These are phyloP conservation scores for Dioscorea dumetorum DNA, from an alignment of 106 monocot genomes.

Conservation along the genomic window DNA sequence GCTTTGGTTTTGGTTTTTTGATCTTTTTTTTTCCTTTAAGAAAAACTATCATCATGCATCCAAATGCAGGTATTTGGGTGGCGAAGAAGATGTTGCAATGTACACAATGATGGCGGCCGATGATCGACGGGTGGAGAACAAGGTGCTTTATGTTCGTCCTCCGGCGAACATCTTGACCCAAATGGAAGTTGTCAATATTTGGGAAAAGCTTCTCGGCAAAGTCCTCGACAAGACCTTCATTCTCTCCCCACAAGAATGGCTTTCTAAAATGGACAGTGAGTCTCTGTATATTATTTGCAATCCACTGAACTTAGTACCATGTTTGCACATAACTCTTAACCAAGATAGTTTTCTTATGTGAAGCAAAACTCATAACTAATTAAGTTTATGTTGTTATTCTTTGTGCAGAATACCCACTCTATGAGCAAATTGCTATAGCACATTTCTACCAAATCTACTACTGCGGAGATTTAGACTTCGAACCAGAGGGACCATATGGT, in stretches of 20 bases:
- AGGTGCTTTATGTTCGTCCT: conserved; percentile 34
- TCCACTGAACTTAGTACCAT: not conserved
- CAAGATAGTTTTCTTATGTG: not conserved
- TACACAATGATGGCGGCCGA: conserved; percentile 21
- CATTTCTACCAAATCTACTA: conserved; percentile 32
- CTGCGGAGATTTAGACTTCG: conserved; percentile 26
- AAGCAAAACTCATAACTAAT: not conserved
- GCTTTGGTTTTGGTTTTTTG: too few relatives aligned
- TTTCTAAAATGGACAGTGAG: conserved; percentile 21
- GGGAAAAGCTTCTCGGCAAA: conserved; percentile 36
- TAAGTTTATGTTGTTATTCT: not conserved
- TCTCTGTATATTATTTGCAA: not conserved
- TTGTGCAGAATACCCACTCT: conserved; percentile 2
- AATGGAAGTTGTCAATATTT: conserved; percentile 26
- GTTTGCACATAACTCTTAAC: too few relatives aligned
- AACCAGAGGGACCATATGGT: conserved; percentile 16
- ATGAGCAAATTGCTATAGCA: conserved; percentile 17
- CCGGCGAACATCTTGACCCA: conserved; percentile 27
- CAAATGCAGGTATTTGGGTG: conserved; percentile 22
- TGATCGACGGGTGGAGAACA: conserved; percentile 27
- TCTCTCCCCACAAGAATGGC: conserved; percentile 19
- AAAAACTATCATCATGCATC: not conserved
- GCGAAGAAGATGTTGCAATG: conserved; percentile 32
- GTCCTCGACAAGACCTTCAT: conserved; percentile 17
- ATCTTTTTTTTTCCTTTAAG: too few relatives aligned